These are phyloP conservation scores for Papiliotrema terrestris DNA, from an alignment of 1,284 basidiomycete genomes.

Conservation along the genomic window DNA sequence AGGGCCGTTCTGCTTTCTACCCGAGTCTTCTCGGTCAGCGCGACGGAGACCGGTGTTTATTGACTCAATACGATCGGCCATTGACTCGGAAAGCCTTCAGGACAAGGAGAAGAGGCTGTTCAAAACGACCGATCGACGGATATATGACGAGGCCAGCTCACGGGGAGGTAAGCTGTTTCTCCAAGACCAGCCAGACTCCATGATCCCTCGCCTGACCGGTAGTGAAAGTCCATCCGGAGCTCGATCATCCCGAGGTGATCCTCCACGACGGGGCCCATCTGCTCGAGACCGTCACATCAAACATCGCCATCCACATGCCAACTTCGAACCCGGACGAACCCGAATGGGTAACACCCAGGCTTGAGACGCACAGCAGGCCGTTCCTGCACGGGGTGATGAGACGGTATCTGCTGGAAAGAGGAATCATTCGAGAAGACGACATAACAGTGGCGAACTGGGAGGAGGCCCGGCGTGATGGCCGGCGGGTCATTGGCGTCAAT, in stretches of 20 bases:
- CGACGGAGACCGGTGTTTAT: constrained; percentile 22
- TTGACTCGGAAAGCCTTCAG: not conserved
- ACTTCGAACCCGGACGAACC: not conserved
- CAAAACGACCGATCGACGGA: constrained; percentile 34
- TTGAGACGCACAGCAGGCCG: constrained; percentile 8
- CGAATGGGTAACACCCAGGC: constrained; percentile 36
- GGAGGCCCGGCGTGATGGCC: constrained; percentile 14
- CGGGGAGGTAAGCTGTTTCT: constrained; percentile 19
- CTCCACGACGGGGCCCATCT: constrained; percentile 27
- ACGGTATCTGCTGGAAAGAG: constrained; percentile 23
- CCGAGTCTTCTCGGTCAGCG: not conserved
- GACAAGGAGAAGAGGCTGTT: constrained; percentile 22
- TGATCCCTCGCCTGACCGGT: not conserved
- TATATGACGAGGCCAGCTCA: constrained; percentile 32
- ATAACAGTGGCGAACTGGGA: constrained; percentile 25
- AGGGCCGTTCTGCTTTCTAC: constrained; percentile 21
- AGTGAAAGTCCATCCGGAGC: constrained; percentile 4
- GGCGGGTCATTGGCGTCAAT: constrained; percentile 41
- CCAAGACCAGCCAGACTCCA: not conserved
- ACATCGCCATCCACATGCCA: constrained; percentile 34
- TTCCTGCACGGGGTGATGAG: constrained; percentile 40
- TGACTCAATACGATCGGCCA: constrained; percentile 15
- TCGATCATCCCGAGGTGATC: constrained; percentile 28
- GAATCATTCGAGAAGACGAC: constrained; percentile 24
- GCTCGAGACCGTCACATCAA: constrained; percentile 43